Evolutionary conservation across 2,329 filamentous ascomycete species (phyloP).

Genomic region (Cladosporium cucumerinum): DNA sequence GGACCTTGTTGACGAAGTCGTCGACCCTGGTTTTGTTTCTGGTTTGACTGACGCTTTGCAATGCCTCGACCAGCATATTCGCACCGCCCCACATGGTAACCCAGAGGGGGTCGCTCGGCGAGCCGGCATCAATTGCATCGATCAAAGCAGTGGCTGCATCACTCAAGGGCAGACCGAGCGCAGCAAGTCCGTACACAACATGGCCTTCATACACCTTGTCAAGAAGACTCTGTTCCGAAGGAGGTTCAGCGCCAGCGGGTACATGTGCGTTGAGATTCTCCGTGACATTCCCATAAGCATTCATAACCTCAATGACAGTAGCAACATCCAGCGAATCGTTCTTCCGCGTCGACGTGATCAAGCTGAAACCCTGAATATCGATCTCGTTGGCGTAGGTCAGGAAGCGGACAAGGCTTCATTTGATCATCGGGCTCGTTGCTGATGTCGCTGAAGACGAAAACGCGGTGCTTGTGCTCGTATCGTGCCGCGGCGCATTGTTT

Average conservation of each 20-base stretch:
- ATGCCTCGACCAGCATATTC: slow-evolving; percentile 50
- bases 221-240: background rate
- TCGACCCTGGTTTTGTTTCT: slow-evolving; percentile 33
- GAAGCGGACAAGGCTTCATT: slow-evolving; percentile 27
- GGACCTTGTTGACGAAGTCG: slow-evolving; percentile 41
- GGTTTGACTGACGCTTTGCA: slow-evolving; percentile 37
- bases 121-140: slow-evolving; percentile 20
- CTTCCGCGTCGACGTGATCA: slow-evolving; percentile 27
- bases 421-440: slow-evolving; percentile 31
- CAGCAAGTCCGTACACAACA: slow-evolving; percentile 38
- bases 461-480: slow-evolving; percentile 21
- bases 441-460: slow-evolving; percentile 30
- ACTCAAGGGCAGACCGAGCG: slow-evolving; percentile 27
- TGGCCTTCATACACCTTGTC: slow-evolving; percentile 35
- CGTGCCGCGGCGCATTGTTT: background rate
- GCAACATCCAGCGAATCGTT: slow-evolving; percentile 25
- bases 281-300: slow-evolving; percentile 24
- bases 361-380: slow-evolving; percentile 26
- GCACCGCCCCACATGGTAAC: slow-evolving; percentile 50
- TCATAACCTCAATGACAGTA: slow-evolving; percentile 28
- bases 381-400: slow-evolving; percentile 26
- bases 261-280: background rate
- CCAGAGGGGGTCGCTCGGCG: slow-evolving; percentile 43
- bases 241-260: background rate
- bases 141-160: slow-evolving; percentile 21